A percentile compares a stretch with the other conserved stretches of the same genome.
Conservation (phyloP, 306 rosid species). For the Vicia sativa region DNA sequence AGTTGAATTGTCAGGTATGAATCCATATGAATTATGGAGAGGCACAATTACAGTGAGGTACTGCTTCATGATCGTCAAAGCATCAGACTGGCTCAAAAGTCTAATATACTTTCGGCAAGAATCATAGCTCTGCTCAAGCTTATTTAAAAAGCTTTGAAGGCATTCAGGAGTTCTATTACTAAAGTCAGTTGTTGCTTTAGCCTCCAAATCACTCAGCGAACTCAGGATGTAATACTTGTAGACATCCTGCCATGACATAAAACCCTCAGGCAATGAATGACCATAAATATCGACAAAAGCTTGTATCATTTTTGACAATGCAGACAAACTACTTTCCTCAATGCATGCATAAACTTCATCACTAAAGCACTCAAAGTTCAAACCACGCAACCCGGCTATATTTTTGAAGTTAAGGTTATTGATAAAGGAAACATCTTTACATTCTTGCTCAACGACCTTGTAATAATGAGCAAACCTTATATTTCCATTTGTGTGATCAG, state of each 20-base stretch:
- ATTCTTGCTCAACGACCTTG: slow-evolving; percentile 75
- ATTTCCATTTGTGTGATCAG: slow-evolving; percentile 54
- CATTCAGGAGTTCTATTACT: slow-evolving; percentile 61
- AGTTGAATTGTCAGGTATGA: slow-evolving; percentile 77
- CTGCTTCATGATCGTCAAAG: slow-evolving; percentile 76
- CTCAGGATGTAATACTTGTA: slow-evolving; percentile 67
- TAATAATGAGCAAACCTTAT: slow-evolving; percentile 64
- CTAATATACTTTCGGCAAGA: slow-evolving; percentile 56
- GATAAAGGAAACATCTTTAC: slow-evolving; percentile 66
- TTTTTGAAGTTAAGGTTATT: slow-evolving; percentile 79
- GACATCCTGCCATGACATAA: slow-evolving; percentile 85
- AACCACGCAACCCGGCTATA: slow-evolving; percentile 81
- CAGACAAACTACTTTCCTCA: slow-evolving; percentile 71
- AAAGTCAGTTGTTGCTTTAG: slow-evolving; percentile 55
- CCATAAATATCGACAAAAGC: slow-evolving; percentile 51
- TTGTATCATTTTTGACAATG: slow-evolving; percentile 84
- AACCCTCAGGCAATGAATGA: slow-evolving; percentile 64
- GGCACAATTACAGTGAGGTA: slow-evolving; percentile 66
- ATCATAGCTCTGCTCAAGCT: slow-evolving; percentile 81
- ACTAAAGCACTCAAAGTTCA: slow-evolving; percentile 69
- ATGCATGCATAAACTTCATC: slow-evolving; percentile 69
- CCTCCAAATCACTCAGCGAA: slow-evolving; percentile 61
- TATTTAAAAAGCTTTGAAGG: slow-evolving; percentile 70
- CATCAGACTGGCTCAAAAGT: slow-evolving; percentile 69
- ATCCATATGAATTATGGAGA: slow-evolving; percentile 57